These are phyloP conservation scores for Carex cristatella DNA, from an alignment of 176 grass and related monocot species.

Conservation along the genomic window DNA sequence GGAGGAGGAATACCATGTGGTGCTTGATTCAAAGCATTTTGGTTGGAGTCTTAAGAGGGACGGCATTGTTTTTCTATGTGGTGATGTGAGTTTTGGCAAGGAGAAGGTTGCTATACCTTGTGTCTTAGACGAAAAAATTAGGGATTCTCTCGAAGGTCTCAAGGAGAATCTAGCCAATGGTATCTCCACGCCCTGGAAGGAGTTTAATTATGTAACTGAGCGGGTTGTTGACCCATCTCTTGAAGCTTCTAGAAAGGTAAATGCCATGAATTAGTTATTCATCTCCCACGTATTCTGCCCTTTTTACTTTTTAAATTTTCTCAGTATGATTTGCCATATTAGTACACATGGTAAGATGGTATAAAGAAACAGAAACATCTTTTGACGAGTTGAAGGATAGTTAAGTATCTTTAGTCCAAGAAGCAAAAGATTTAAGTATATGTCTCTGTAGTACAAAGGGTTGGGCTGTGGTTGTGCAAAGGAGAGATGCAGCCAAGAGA, in stretches of 20 bases:
- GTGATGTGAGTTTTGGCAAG: conserved; percentile 82
- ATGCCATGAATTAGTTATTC: not conserved
- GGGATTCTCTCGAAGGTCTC: conserved; percentile 42
- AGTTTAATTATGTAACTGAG: conserved; percentile 63
- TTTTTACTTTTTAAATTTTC: not conserved
- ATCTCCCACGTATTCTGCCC: not conserved
- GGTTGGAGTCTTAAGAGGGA: conserved; percentile 49
- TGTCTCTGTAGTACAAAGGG: conserved; percentile 43
- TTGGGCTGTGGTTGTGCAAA: conserved; percentile 50
- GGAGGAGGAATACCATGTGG: conserved; percentile 69
- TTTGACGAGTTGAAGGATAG: not conserved
- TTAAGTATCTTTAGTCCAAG: not conserved
- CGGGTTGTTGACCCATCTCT: conserved; percentile 65
- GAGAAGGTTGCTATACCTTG: conserved; percentile 70
- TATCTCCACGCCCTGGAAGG: conserved; percentile 66
- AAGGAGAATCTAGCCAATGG: conserved; percentile 22
- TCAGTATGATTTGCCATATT: not conserved
- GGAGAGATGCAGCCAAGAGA: conserved; percentile 48
- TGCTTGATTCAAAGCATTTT: conserved; percentile 71
- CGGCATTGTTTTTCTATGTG: conserved; percentile 55
- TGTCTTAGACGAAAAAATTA: conserved; percentile 57
- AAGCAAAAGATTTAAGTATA: not conserved
- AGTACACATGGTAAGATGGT: not conserved
- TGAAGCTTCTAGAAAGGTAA: conserved; percentile 56
- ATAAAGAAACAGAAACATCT: not conserved